Conservation (phyloP, 2,329 filamentous ascomycete genomes). For the Chalaropsis ovoidea region DNA sequence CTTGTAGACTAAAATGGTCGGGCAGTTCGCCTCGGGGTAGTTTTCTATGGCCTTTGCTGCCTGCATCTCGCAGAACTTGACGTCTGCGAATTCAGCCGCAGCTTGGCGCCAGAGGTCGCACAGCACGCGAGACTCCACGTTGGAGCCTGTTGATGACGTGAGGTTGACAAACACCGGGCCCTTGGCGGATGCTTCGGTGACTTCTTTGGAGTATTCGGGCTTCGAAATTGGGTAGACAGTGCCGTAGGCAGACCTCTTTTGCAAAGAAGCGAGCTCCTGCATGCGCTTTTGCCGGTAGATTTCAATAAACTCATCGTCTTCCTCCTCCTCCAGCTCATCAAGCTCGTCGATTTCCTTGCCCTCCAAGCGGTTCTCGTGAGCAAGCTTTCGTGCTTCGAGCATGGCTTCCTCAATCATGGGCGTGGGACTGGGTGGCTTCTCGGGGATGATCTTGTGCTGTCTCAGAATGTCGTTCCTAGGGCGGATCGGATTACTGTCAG, state of each 20-base stretch:
- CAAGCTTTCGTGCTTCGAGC: slow-evolving; percentile 66
- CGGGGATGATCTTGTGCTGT: slow-evolving; percentile 93
- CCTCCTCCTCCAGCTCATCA: slow-evolving; percentile 85
- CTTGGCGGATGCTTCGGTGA: slow-evolving; percentile 77
- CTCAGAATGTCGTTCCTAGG: slow-evolving; percentile 93
- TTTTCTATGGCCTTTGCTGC: slow-evolving; percentile 90
- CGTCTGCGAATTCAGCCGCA: slow-evolving; percentile 74
- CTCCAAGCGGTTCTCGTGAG: slow-evolving; percentile 85
- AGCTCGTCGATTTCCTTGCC: slow-evolving; percentile 92
- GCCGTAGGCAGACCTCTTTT: slow-evolving; percentile 71
- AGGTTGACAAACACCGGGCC: slow-evolving; percentile 66
- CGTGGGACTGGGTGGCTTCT: slow-evolving; percentile 90
- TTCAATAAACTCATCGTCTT: slow-evolving; percentile 86
- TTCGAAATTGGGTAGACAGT: slow-evolving; percentile 90
- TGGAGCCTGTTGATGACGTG: slow-evolving; percentile 65
- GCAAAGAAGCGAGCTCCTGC: slow-evolving; percentile 65
- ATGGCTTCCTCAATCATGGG: slow-evolving; percentile 94
- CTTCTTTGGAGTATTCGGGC: slow-evolving; percentile 80
- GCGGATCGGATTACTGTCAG: not conserved
- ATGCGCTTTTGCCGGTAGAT: slow-evolving; percentile 81
- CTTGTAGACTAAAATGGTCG: slow-evolving; percentile 84
- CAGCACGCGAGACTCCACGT: slow-evolving; percentile 74
- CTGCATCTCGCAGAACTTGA: slow-evolving; percentile 96
- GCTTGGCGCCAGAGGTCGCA: slow-evolving; percentile 78
- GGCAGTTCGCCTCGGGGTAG: slow-evolving; percentile 90